Conservation (phyloP, 768 basidiomycete genomes). For the Dendrothele bispora region DNA sequence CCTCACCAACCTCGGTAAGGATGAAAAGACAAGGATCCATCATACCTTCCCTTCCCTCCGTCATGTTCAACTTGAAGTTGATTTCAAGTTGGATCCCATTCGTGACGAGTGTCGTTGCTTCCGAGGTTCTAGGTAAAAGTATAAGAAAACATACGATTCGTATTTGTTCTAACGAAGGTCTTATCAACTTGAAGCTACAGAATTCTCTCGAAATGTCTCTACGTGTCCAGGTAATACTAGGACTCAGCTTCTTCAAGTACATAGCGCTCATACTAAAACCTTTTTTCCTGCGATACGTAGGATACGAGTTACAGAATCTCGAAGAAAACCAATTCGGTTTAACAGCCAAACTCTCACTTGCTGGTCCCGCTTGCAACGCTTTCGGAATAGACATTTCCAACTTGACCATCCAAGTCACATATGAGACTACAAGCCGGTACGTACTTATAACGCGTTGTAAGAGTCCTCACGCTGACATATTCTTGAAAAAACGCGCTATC, state of each 20-base stretch:
- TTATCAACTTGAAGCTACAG: no score
- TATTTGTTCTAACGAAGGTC: no score
- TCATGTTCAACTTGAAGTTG: no score
- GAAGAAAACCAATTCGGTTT: constrained; percentile 46
- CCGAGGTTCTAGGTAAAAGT: no score
- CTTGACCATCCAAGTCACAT: constrained; percentile 64
- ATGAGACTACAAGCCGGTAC: constrained; percentile 56
- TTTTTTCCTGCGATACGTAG: no score
- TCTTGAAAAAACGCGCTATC: no score
- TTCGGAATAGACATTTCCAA: constrained; percentile 60
- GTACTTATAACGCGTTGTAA: constrained; percentile 4
- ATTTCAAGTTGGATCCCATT: no score
- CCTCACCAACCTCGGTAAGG: no score
- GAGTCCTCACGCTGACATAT: not conserved
- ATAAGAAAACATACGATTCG: no score
- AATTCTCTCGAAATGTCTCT: constrained; percentile 4
- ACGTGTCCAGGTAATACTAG: constrained; percentile 2
- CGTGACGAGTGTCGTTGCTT: no score
- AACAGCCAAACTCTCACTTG: constrained; percentile 52
- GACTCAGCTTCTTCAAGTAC: not conserved
- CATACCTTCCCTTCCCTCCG: no score
- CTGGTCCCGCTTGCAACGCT: constrained; percentile 60
- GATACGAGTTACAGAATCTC: constrained; percentile 54
- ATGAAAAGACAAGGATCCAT: no score
- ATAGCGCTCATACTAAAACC: not conserved